Evolutionary conservation across 768 basidiomycete genomes (phyloP), one percentile per base, ranked within the genome.

Genomic region (Suillus cothurnatus): DNA sequence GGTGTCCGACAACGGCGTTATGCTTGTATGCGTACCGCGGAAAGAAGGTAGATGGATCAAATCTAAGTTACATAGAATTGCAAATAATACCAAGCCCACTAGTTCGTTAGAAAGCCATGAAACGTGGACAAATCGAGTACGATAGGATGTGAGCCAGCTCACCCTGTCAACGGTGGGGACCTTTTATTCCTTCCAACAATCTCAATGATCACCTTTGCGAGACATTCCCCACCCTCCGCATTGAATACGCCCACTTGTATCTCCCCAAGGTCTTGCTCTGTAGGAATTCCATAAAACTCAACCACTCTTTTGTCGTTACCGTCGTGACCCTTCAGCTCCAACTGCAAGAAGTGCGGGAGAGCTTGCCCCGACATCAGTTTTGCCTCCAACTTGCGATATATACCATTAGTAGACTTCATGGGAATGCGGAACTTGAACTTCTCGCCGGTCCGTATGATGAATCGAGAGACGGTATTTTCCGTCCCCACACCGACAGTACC

Each of bases 391-490:
- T 78, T 80, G 61, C 78, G 77, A 56, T 73, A 74, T 43, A 69
- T 68, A 36, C 73, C 63, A 38, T 70, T 68, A 41, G 70, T 61
- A 39, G 70, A 65, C 45, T 71, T 77, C 53, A 88, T 73, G 31
- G 82, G 79, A 55, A 89, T 81, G 63, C 81, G 79, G 74, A 88
- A 88, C 68, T 80, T 82, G 80, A 90, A 89, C 66, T 75, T 80
- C 68, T 89, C 87, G 28, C 86, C 87, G 4, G 79, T 75, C 38
- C 88, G 82, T 38, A 85, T 81, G 64, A 89, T 71, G 69, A 85
- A 84, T 43, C 84, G 79, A 38, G 71, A 61, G 14, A 70, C 71
- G 55, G 60, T 34, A 63, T 64, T 61, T 26, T 68, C 64, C 66
- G 75, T 81, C 38, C 73, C 70, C 31, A 72, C 74, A 28, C 68